phyloP scores from a whole-genome alignment of 2,329 filamentous ascomycete genomes.

The Monosporascus sp. region DNA sequence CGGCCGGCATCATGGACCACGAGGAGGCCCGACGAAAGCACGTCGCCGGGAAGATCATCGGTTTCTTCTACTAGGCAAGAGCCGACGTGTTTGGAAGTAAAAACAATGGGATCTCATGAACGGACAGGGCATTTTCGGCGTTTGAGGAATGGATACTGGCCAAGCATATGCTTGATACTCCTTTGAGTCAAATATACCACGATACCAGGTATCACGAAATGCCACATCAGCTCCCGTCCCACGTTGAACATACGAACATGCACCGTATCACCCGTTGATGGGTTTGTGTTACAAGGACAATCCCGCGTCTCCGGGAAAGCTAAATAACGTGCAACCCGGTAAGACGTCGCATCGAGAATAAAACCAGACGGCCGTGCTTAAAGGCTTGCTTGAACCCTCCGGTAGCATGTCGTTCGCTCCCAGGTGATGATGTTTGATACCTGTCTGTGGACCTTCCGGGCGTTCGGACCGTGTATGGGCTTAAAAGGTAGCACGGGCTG shows the following conservation, averaged over 20 bases:
- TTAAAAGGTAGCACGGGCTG: too few relatives aligned
- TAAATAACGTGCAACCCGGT: too few relatives aligned
- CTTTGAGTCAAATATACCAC: conserved; percentile 22
- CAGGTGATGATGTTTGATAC: too few relatives aligned
- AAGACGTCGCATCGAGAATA: too few relatives aligned
- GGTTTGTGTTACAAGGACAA: neutral
- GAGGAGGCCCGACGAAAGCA: conserved; percentile 99
- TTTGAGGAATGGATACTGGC: conserved; percentile 24
- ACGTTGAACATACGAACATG: neutral
- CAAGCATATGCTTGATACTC: conserved; percentile 13
- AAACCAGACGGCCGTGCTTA: too few relatives aligned
- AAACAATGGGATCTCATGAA: conserved; percentile 9
- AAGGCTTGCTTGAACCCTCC: too few relatives aligned
- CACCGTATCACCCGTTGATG: neutral
- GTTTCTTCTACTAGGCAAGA: conserved; percentile 88
- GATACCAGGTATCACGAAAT: conserved; percentile 22
- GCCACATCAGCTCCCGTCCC: conserved; percentile 15
- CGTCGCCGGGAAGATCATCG: conserved; percentile 98
- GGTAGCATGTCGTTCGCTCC: too few relatives aligned
- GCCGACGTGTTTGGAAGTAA: conserved; percentile 5
- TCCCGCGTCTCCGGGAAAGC: neutral
- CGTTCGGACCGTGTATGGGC: too few relatives aligned
- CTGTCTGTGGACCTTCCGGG: too few relatives aligned
- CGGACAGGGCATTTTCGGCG: conserved; percentile 26
- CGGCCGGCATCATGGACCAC: conserved; percentile 99